These are phyloP conservation scores for Xylaria digitata DNA, from an alignment of 2,329 filamentous ascomycete genomes.

Conservation along the genomic window DNA sequence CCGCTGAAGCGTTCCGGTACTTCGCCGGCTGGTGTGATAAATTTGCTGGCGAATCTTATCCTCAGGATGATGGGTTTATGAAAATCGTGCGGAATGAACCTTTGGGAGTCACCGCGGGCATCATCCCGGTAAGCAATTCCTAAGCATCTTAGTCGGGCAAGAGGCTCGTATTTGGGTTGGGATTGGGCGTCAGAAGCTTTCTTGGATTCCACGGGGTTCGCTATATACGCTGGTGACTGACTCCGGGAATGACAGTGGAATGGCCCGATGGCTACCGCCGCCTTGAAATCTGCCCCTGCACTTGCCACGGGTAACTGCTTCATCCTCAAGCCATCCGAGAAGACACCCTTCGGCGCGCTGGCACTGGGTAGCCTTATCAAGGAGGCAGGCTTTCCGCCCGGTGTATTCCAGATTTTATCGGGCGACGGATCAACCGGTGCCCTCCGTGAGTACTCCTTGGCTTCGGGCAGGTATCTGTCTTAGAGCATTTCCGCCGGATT, in stretches of 20 bases:
- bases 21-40: slow-evolving; percentile 40
- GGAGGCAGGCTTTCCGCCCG: slow-evolving; percentile 55
- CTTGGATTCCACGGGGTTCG: not conserved
- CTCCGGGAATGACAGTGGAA: slow-evolving; percentile 44
- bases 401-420: slow-evolving; percentile 54
- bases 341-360: slow-evolving; percentile 48
- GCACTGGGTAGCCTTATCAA: slow-evolving; percentile 45
- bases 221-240: slow-evolving; percentile 3
- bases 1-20: slow-evolving; percentile 29
- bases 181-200: not conserved
- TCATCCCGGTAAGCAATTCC: slow-evolving; percentile 29
- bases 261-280: slow-evolving; percentile 52
- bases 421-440: slow-evolving; percentile 38
- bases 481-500: too few relatives aligned
- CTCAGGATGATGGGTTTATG: slow-evolving; percentile 38
- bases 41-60: slow-evolving; percentile 37
- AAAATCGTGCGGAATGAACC: slow-evolving; percentile 39
- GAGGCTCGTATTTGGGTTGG: not conserved
- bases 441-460: not conserved
- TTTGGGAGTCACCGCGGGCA: slow-evolving; percentile 34
- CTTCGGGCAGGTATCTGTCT: too few relatives aligned
- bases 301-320: slow-evolving; percentile 54
- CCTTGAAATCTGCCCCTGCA: slow-evolving; percentile 54
- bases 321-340: slow-evolving; percentile 55
- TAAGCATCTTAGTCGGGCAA: too few relatives aligned